These are phyloP conservation scores for Lactifluus rugatus DNA, from an alignment of 768 basidiomycete genomes.

Conservation along the genomic window DNA sequence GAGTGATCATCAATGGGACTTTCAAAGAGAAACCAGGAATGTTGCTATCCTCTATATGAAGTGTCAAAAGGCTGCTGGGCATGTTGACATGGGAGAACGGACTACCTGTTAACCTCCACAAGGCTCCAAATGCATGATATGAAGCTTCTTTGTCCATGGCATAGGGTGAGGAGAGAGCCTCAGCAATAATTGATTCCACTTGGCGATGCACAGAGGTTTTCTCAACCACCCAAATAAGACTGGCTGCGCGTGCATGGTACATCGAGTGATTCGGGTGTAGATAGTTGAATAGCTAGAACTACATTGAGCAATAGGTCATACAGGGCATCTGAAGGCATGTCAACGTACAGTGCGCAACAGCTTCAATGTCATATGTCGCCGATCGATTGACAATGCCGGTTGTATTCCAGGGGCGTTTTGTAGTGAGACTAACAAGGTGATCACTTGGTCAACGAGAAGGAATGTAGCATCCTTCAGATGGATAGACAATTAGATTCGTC, in stretches of 20 bases:
- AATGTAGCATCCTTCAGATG: constrained; percentile 15
- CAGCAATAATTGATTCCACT: constrained; percentile 73
- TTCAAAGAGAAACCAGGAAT: constrained; percentile 78
- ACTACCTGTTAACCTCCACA: constrained; percentile 85
- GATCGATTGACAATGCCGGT: constrained; percentile 34
- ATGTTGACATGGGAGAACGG: not conserved
- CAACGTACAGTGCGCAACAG: constrained; percentile 44
- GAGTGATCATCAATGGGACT: constrained; percentile 76
- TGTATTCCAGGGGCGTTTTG: constrained; percentile 14
- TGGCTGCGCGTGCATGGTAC: constrained; percentile 77
- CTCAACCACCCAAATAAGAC: constrained; percentile 75
- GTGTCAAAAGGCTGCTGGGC: constrained; percentile 1
- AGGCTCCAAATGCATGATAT: constrained; percentile 82
- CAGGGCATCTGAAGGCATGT: not conserved
- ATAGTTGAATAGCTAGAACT: constrained; percentile 56
- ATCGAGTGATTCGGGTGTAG: constrained; percentile 52
- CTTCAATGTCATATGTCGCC: constrained; percentile 43
- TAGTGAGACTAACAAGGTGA: constrained; percentile 12
- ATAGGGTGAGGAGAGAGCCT: constrained; percentile 52
- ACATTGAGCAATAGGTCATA: not conserved
- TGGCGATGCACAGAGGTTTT: constrained; percentile 42
- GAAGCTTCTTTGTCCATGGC: constrained; percentile 40
- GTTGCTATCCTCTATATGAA: constrained; percentile 59
- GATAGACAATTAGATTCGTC: not conserved
- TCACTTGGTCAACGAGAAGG: constrained; percentile 17